Evolutionary conservation across 441 rosid species (phyloP), one percentile per base, ranked within the genome.

Genomic region (Raphanus hybrid): DNA sequence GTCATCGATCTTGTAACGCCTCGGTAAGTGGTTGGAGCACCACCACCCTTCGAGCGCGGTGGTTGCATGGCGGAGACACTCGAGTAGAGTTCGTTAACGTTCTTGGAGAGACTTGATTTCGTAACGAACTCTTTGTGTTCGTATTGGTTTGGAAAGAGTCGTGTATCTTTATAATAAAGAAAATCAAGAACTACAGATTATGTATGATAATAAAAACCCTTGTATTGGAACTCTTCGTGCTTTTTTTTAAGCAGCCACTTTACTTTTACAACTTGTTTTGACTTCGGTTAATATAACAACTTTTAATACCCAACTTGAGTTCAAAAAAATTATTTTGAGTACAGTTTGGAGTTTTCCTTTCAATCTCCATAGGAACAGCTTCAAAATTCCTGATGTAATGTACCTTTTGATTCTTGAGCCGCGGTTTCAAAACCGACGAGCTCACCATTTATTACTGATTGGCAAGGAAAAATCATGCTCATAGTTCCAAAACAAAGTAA

Each of bases 381-480:
- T 41, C 7, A 8, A 12, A 12, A 57, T 12, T 45, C 26, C 3
- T 63, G 45, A 37, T 63, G 80, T 69, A 52, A 64, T 72, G 18
- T 61, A 45, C 1, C 16, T 70, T 67, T 7, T 64, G 70, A 70
- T 76, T 54, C 69, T 70, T 64, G 71, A 70, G 80, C 80, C 67
- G 67, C 75, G 75, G 80, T 70, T 48, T 55, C 18, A 55, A 63
- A 70, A 70, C 75, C 75, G 80, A 77, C 64, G 75, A 77, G 75
- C 80, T 63, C 23, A 37, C 41, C 41, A 37, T 37, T 37, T 37
- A 37, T 37, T 37, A 37, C 41, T 37, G 41, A 37, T 37, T 37
- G 41, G 41, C 41, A 37, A 37, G 41, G 41, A 0, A 37, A 37
- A 37, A 37, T 37, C 41, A 37, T 37, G 41, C 41, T 37, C 10